phyloP scores from a whole-genome alignment of 805 yeast species.

The Sugiyamaella smithiae region DNA sequence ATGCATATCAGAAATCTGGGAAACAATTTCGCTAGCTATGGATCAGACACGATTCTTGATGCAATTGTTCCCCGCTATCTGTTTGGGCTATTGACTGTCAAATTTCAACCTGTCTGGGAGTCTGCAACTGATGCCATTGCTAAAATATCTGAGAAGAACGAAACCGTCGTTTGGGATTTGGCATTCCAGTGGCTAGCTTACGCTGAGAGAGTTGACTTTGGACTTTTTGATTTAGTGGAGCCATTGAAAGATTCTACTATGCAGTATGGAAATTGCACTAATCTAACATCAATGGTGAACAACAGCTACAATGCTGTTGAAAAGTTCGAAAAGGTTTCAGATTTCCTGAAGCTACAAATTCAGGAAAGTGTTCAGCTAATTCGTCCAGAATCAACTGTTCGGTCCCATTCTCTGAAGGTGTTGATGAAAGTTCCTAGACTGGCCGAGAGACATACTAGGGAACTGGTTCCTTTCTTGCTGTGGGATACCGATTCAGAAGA shows the following conservation, averaged over 20 bases:
- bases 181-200: conserved; percentile 34
- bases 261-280: conserved; percentile 10
- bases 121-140: conserved; percentile 65
- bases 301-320: conserved; percentile 3
- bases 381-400: conserved; percentile 27
- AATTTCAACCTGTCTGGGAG: conserved; percentile 84
- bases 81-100: conserved; percentile 69
- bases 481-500: conserved; percentile 33
- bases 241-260: background rate
- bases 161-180: conserved; percentile 54
- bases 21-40: conserved; percentile 38
- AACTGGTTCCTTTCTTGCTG: conserved; percentile 58
- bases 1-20: conserved; percentile 63
- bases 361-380: background rate
- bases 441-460: conserved; percentile 62
- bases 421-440: conserved; percentile 57
- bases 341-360: background rate
- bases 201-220: conserved; percentile 26
- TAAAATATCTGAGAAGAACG: conserved; percentile 41
- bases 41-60: conserved; percentile 26
- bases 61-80: conserved; percentile 46
- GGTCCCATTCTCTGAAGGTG: conserved; percentile 57
- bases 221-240: conserved; percentile 23
- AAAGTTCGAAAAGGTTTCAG: background rate
- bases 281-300: conserved; percentile 18